These are phyloP conservation scores for Blastobotrys mokoenaii DNA, from an alignment of 805 yeast genomes.

Conservation along the genomic window DNA sequence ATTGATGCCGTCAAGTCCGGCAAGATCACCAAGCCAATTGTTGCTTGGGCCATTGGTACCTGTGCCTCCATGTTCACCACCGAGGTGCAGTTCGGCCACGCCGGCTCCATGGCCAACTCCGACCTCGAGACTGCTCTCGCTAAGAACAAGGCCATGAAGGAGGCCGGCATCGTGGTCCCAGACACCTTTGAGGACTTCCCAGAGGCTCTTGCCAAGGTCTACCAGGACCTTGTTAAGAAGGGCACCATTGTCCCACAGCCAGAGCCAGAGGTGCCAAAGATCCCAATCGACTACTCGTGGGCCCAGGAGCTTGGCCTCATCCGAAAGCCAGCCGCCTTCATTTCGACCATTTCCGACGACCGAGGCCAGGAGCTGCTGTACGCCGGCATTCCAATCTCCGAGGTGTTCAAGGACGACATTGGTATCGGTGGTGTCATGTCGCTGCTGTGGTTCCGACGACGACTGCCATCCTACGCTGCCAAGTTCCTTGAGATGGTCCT, in stretches of 20 bases:
- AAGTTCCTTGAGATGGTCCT: constrained; percentile 41
- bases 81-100: constrained; percentile 54
- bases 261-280: constrained; percentile 40
- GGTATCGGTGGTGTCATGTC: constrained; percentile 43
- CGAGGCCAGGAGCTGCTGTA: constrained; percentile 39
- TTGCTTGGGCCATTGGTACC: constrained; percentile 66
- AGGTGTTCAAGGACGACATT: constrained; percentile 39
- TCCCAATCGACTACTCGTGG: constrained; percentile 41
- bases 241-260: constrained; percentile 32
- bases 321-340: constrained; percentile 41
- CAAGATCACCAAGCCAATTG: constrained; percentile 59
- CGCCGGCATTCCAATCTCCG: constrained; percentile 40
- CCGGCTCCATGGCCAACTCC: constrained; percentile 64
- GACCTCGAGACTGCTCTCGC: constrained; percentile 61
- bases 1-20: constrained; percentile 57
- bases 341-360: constrained; percentile 40
- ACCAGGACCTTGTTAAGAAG: constrained; percentile 55
- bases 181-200: constrained; percentile 52
- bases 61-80: constrained; percentile 65
- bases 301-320: constrained; percentile 40
- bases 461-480: constrained; percentile 36
- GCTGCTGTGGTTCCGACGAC: constrained; percentile 38
- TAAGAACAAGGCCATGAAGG: constrained; percentile 69
- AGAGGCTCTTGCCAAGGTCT: constrained; percentile 43
- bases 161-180: constrained; percentile 91